Evolutionary conservation across 495 filamentous ascomycete genomes (phyloP).

Genomic region (Penicillium manginii): DNA sequence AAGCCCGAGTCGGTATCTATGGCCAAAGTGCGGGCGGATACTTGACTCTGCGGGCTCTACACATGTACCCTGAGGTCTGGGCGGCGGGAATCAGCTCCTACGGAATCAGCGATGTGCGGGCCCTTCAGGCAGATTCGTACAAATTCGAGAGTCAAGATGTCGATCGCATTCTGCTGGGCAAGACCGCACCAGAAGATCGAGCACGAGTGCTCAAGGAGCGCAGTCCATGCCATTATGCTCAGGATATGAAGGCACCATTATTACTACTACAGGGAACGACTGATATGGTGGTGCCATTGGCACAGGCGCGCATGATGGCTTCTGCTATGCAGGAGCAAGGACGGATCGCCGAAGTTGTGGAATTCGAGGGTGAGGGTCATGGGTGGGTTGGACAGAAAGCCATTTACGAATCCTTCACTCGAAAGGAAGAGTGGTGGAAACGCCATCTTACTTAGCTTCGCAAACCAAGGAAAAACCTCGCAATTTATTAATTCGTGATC

Average conservation of each 20-base stretch:
- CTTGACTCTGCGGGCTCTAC: slow-evolving; percentile 43
- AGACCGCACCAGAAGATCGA: slow-evolving; percentile 35
- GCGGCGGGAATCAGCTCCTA: slow-evolving; percentile 47
- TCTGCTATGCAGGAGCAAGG: slow-evolving; percentile 39
- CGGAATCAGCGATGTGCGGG: slow-evolving; percentile 49
- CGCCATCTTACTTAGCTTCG: slow-evolving; percentile 23
- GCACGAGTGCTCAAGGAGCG: slow-evolving; percentile 40
- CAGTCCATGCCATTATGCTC: slow-evolving; percentile 48
- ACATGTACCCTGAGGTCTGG: slow-evolving; percentile 37
- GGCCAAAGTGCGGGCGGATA: slow-evolving; percentile 56
- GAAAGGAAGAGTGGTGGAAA: slow-evolving; percentile 34
- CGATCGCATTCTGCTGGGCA: slow-evolving; percentile 38
- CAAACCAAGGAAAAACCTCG: no score
- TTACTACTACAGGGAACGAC: slow-evolving; percentile 51
- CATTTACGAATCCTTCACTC: slow-evolving; percentile 27
- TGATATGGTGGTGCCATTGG: slow-evolving; percentile 52
- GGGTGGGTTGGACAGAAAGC: slow-evolving; percentile 34
- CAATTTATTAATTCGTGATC: no score
- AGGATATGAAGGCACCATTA: slow-evolving; percentile 48
- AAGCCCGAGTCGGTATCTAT: slow-evolving; percentile 44
- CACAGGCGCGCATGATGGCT: slow-evolving; percentile 49
- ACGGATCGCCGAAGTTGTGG: slow-evolving; percentile 45
- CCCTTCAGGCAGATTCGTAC: slow-evolving; percentile 47
- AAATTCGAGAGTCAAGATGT: slow-evolving; percentile 57
- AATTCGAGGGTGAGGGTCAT: slow-evolving; percentile 53